phyloP scores from a whole-genome alignment of 306 rosid genomes.

The Cicer chorassanicum region DNA sequence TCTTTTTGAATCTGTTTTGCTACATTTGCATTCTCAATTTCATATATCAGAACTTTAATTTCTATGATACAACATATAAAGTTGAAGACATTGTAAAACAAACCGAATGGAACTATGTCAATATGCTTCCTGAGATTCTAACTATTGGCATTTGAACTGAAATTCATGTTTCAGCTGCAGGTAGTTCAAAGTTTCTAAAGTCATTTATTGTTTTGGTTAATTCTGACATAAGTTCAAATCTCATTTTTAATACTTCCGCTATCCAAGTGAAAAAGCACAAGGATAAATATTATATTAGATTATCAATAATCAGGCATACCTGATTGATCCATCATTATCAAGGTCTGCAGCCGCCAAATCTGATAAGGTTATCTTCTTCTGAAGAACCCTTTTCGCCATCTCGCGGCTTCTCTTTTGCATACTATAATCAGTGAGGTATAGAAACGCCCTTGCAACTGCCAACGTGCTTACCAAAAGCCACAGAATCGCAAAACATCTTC shows the following conservation, averaged over 20 bases:
- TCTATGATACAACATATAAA: no score
- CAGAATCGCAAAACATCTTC: slow-evolving; percentile 68
- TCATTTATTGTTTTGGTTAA: no score
- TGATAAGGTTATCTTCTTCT: slow-evolving; percentile 66
- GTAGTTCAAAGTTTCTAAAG: no score
- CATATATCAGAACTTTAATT: no score
- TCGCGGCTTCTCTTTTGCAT: slow-evolving; percentile 68
- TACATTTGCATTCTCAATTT: no score
- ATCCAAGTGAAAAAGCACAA: background rate
- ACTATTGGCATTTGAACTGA: no score
- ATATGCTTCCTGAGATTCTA: no score
- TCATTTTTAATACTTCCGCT: background rate
- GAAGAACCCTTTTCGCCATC: slow-evolving; percentile 64
- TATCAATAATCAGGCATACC: slow-evolving; percentile 52
- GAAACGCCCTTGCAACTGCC: slow-evolving; percentile 70
- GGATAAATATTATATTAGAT: background rate
- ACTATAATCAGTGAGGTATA: slow-evolving; percentile 69
- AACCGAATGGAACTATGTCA: no score
- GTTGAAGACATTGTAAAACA: no score
- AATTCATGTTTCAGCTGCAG: no score
- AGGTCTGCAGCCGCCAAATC: slow-evolving; percentile 76
- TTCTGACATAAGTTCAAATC: no score
- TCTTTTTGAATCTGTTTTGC: no score
- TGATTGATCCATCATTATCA: slow-evolving; percentile 76
- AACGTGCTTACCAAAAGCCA: slow-evolving; percentile 77